Evolutionary conservation across 768 basidiomycete genomes (phyloP).

Genomic region (Boletus pseudopeckii): DNA sequence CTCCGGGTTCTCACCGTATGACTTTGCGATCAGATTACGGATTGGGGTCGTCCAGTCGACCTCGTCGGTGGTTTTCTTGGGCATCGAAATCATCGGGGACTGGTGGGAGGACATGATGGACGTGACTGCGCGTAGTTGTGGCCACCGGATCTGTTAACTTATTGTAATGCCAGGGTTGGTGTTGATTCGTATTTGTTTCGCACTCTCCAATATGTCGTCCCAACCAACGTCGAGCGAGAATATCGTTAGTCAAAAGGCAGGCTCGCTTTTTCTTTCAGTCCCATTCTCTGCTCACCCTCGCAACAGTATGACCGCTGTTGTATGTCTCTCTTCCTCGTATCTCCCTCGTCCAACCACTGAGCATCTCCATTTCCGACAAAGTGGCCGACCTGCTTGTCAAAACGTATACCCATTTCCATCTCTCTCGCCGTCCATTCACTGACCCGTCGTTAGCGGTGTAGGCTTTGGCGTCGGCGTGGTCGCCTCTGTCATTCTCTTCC

Average conservation of each 20-base stretch:
- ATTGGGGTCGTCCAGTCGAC: constrained; percentile 95
- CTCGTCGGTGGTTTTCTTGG: constrained; percentile 92
- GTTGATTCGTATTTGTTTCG: constrained; percentile 25
- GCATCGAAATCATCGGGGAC: constrained; percentile 88
- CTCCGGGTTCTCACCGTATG: constrained; percentile 92
- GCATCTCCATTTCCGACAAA: constrained; percentile 17
- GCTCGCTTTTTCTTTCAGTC: not conserved
- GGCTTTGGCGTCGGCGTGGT: constrained; percentile 89
- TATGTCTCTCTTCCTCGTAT: constrained; percentile 43
- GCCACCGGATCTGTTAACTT: not conserved
- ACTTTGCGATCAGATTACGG: constrained; percentile 79
- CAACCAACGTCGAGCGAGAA: constrained; percentile 85
- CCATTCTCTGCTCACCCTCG: not conserved
- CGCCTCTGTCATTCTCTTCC: constrained; percentile 87
- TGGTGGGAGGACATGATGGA: constrained; percentile 67
- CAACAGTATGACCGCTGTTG: constrained; percentile 80
- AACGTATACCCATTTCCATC: constrained; percentile 49
- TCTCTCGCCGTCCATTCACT: not conserved
- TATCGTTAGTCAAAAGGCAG: constrained; percentile 84
- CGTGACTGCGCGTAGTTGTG: not conserved
- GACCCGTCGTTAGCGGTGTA: constrained; percentile 55
- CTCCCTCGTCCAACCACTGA: constrained; percentile 19
- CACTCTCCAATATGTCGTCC: constrained; percentile 36
- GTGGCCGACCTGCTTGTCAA: constrained; percentile 86
- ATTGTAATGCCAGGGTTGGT: not conserved